Base-by-base conservation (phyloP, 129 eudicot genomes). In the Centella asiatica region DNA sequence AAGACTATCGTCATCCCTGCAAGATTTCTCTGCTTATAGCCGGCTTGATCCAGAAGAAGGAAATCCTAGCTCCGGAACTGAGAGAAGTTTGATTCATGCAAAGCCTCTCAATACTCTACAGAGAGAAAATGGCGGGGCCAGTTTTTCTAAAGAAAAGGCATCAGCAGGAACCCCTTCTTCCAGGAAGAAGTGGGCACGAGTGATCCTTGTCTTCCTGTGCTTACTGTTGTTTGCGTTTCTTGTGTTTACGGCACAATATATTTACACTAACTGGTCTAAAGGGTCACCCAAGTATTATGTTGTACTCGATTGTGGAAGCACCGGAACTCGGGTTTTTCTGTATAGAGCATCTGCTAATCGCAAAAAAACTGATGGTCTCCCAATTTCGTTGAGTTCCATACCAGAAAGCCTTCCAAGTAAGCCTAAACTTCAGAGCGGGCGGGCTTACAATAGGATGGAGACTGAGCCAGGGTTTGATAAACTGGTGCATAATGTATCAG, bases 231-330 rank as follows among this genome's bases (percentile, higher is more conserved):
- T 85, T 63, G 64, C 83, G 68, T 72, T 69, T 50, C 76, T 85
- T 71, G 36, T 77, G 5, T 76, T 68, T 61, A 63, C 75, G 17
- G 47, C 79, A 11, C 73, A 69, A 19, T 77, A 65, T 69, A 44
- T 84, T 27, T 80, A 84, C 74, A 69, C 84, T 57, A 77, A 62
- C 44, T 85, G 83, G 96, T 78, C 78, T 59, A 71, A 46, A 49
- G 80, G 79, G 28, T 69, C 86, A 33, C 57, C 99, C 48, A 83
- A 72, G 63, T 93, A 46, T 78, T 93, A 85, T 67, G 92, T 93
- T 44, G 86, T 93, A 31, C 90, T 93, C 28, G 99, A 93, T 75
- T 84, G 95, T 73, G 99, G 99, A 65, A 93, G 99, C 75, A 93
- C 99, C 1, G 99, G 99, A 23, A 84, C 99, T 53, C 95, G 99